Evolutionary conservation across 768 basidiomycete genomes (phyloP).

Genomic region (Psilocybe sp.): DNA sequence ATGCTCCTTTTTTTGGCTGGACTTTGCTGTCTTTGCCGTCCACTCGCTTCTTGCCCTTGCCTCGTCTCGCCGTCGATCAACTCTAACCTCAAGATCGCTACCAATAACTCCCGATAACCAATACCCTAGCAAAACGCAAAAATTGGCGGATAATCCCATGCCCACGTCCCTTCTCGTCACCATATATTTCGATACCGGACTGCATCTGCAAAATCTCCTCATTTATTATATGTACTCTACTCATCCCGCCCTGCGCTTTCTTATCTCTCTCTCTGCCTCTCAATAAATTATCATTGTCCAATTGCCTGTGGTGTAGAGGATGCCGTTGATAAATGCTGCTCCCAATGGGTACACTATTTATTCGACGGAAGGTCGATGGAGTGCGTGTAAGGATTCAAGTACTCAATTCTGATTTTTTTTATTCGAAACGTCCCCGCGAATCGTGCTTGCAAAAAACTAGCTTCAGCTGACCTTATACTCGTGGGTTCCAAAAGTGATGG

Average conservation of each 20-base stretch:
- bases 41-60: constrained; percentile 17
- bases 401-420: no score
- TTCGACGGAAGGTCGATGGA: no score
- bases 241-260: neutral
- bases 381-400: no score
- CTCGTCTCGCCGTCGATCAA: constrained; percentile 7
- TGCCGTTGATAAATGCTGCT: no score
- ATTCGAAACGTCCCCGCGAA: no score
- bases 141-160: constrained; percentile 19
- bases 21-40: constrained; percentile 17
- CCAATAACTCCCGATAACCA: constrained; percentile 1
- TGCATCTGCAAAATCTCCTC: constrained; percentile 15
- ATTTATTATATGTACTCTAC: constrained; percentile 21
- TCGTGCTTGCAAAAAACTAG: no score
- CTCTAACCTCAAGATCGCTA: constrained; percentile 4
- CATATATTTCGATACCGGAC: constrained; percentile 12
- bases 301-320: no score
- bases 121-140: constrained; percentile 2
- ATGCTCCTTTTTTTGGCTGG: constrained; percentile 14
- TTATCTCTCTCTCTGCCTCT: neutral
- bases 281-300: no score
- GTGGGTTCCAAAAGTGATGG: no score
- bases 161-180: constrained; percentile 7
- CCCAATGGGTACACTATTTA: no score
- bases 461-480: no score